Evolutionary conservation across 495 filamentous ascomycete species (phyloP).

Genomic region (Penicillium cinerascens): DNA sequence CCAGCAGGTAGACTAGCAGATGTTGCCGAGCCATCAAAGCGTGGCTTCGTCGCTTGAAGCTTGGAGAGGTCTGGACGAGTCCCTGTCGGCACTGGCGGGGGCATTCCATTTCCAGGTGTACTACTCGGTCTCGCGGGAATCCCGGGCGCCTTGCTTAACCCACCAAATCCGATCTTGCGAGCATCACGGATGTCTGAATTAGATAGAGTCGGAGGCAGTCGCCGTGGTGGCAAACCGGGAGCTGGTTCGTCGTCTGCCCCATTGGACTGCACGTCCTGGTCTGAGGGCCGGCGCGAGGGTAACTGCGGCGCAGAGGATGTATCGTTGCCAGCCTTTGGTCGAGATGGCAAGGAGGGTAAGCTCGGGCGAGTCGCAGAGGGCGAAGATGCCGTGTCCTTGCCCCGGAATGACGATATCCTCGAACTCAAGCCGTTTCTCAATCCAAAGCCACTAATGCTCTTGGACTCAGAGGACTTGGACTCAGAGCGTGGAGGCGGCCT

Average conservation of each 20-base stretch:
- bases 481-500: constrained; percentile 7
- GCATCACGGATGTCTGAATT: constrained; percentile 28
- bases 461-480: constrained; percentile 7
- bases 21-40: constrained; percentile 22
- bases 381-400: constrained; percentile 15
- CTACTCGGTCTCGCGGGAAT: constrained; percentile 16
- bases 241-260: constrained; percentile 9
- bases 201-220: constrained; percentile 36
- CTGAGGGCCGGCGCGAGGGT: constrained; percentile 31
- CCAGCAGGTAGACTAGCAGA: constrained; percentile 11
- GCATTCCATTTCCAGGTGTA: constrained; percentile 22
- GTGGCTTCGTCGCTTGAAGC: constrained; percentile 53
- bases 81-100: constrained; percentile 55
- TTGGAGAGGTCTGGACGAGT: constrained; percentile 58
- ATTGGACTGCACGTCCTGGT: constrained; percentile 16
- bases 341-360: constrained; percentile 11
- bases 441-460: constrained; percentile 15
- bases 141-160: constrained; percentile 32
- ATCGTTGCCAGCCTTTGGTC: neutral
- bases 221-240: constrained; percentile 21
- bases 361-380: constrained; percentile 9
- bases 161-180: constrained; percentile 37
- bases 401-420: constrained; percentile 19
- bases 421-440: constrained; percentile 18
- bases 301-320: constrained; percentile 22